Conservation (phyloP, 75 land plant species). For the Pinus taeda region DNA sequence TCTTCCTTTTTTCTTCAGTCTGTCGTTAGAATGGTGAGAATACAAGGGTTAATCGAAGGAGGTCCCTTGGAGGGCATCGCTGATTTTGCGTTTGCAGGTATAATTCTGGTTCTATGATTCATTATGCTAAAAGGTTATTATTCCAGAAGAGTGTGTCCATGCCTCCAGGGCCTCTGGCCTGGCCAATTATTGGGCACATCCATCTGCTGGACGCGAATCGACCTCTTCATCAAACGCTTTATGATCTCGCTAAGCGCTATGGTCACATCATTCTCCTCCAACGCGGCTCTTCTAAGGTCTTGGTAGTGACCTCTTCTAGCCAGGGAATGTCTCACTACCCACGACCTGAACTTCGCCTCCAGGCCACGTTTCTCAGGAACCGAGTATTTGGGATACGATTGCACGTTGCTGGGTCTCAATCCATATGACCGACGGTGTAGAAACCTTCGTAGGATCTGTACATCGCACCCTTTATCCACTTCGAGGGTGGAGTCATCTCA, state of each 20-base stretch:
- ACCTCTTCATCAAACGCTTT: conserved; percentile 15
- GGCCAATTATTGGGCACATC: not conserved
- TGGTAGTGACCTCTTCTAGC: too few relatives aligned
- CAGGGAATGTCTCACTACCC: too few relatives aligned
- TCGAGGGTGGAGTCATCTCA: conserved; percentile 4
- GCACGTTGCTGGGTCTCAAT: conserved; percentile 17
- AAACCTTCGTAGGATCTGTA: conserved; percentile 24
- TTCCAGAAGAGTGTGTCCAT: too few relatives aligned
- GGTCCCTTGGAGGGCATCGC: too few relatives aligned
- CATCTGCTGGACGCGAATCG: not conserved
- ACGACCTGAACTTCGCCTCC: too few relatives aligned
- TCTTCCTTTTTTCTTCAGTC: too few relatives aligned
- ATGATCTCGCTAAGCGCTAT: not conserved
- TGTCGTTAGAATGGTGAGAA: too few relatives aligned
- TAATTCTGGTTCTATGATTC: too few relatives aligned
- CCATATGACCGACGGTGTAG: conserved; percentile 39
- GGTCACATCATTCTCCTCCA: not conserved
- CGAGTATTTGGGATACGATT: not conserved
- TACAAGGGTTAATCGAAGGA: too few relatives aligned
- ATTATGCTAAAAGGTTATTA: too few relatives aligned
- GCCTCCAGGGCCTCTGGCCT: not conserved
- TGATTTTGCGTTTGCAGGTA: too few relatives aligned
- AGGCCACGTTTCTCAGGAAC: too few relatives aligned
- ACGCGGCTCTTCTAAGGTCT: conserved; percentile 3
- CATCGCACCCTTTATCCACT: conserved; percentile 9